These are phyloP conservation scores for Exserohilum turcica DNA, from an alignment of 2,329 filamentous ascomycete genomes.

Conservation along the genomic window DNA sequence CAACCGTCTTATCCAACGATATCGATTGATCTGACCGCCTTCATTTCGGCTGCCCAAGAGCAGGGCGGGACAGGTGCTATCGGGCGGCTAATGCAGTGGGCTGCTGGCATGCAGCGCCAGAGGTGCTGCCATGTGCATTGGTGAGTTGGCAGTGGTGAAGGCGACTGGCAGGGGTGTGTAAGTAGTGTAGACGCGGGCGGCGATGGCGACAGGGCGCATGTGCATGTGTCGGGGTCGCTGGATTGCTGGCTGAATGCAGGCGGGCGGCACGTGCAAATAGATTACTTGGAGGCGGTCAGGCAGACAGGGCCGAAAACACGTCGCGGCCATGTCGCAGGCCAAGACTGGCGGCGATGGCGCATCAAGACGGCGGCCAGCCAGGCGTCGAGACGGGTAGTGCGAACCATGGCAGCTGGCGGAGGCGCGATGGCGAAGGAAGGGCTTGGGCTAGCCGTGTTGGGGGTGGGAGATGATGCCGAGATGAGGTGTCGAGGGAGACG, in stretches of 20 bases:
- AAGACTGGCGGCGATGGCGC: neutral
- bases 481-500: slow-evolving; percentile 22
- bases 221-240: neutral
- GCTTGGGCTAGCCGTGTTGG: slow-evolving; percentile 4
- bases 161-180: slow-evolving; percentile 12
- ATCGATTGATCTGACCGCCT: slow-evolving; percentile 18
- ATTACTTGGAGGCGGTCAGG: slow-evolving; percentile 13
- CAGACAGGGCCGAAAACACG: neutral
- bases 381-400: neutral
- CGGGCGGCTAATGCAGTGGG: slow-evolving; percentile 25
- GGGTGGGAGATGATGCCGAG: slow-evolving; percentile 23
- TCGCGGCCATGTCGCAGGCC: neutral
- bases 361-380: neutral
- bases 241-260: slow-evolving; percentile 19
- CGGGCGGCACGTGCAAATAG: slow-evolving; percentile 17
- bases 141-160: slow-evolving; percentile 8
- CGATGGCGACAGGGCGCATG: slow-evolving; percentile 9
- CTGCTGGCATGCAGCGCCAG: slow-evolving; percentile 7
- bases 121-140: slow-evolving; percentile 18
- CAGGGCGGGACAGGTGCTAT: slow-evolving; percentile 5
- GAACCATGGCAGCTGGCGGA: slow-evolving; percentile 13
- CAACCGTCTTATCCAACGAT: slow-evolving; percentile 1
- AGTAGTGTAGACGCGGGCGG: neutral
- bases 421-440: slow-evolving; percentile 10
- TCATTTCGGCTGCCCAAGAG: slow-evolving; percentile 19